Conservation (phyloP, 225 moss, liverwort and hornwort genomes). For the Bryum argenteum region DNA sequence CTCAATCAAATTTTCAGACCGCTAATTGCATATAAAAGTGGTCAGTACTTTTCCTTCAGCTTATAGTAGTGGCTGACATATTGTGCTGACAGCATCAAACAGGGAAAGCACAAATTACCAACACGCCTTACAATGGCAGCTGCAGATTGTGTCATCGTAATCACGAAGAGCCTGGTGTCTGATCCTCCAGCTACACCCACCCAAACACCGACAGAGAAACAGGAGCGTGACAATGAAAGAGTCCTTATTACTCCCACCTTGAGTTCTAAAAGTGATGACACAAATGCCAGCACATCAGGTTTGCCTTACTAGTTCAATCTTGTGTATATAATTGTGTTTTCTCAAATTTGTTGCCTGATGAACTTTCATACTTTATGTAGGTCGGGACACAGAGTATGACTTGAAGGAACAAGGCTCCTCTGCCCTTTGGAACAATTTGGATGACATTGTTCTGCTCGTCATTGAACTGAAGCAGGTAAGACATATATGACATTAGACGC, state of each 20-base stretch:
- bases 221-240: conserved; percentile 37
- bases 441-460: conserved; percentile 68
- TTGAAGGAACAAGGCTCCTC: conserved; percentile 57
- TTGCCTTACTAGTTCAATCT: conserved; percentile 20
- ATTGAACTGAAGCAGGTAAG: conserved; percentile 74
- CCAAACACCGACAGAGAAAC: conserved; percentile 33
- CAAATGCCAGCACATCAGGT: conserved; percentile 54
- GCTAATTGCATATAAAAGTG: background rate
- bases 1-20: background rate
- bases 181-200: conserved; percentile 48
- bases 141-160: conserved; percentile 75
- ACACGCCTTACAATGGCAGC: conserved; percentile 89
- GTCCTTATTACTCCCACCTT: conserved; percentile 42
- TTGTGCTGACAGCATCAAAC: conserved; percentile 62
- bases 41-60: background rate
- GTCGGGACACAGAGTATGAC: conserved; percentile 39
- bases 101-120: conserved; percentile 69
- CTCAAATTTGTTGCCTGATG: conserved; percentile 16
- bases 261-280: conserved; percentile 34
- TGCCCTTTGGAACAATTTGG: conserved; percentile 82
- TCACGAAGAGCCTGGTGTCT: conserved; percentile 71
- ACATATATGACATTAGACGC: conserved; percentile 9
- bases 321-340: background rate
- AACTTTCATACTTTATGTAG: conserved; percentile 33
- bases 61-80: conserved; percentile 19